Percentiles rank a stretch among this genome's conserved stretches.
Evolutionary conservation across 1,284 basidiomycete species (phyloP).

Genomic region (Volvariella volvacea): DNA sequence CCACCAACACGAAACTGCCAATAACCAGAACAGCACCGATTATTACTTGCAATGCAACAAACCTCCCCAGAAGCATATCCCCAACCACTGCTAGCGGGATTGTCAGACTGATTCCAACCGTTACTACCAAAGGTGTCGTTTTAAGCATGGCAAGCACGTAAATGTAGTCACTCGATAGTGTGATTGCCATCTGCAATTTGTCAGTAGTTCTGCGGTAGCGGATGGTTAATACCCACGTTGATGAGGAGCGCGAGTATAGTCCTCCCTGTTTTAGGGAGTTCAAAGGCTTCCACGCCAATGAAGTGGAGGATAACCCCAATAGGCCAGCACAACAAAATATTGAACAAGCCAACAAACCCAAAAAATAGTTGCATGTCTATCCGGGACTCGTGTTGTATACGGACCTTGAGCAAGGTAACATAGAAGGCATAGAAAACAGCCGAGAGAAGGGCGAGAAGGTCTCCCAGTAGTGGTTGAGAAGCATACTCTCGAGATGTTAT

Average conservation of each 20-base stretch:
- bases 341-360: slow-evolving; percentile 90
- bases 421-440: slow-evolving; percentile 90
- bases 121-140: slow-evolving; percentile 91
- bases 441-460: slow-evolving; percentile 74
- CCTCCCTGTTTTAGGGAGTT: slow-evolving; percentile 56
- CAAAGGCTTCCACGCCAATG: slow-evolving; percentile 70
- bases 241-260: slow-evolving; percentile 65
- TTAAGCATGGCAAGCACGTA: slow-evolving; percentile 95
- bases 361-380: slow-evolving; percentile 93
- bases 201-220: neutral
- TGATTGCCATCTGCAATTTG: slow-evolving; percentile 70
- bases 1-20: slow-evolving; percentile 60
- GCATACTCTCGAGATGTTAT: slow-evolving; percentile 13
- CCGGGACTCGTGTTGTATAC: slow-evolving; percentile 77
- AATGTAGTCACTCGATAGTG: slow-evolving; percentile 79
- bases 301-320: slow-evolving; percentile 78
- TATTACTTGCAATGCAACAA: slow-evolving; percentile 50
- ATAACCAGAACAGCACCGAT: slow-evolving; percentile 65
- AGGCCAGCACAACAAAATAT: slow-evolving; percentile 78
- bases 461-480: slow-evolving; percentile 50
- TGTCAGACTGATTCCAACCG: slow-evolving; percentile 91
- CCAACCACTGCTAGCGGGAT: slow-evolving; percentile 86
- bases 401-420: slow-evolving; percentile 87
- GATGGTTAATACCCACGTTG: slow-evolving; percentile 51
- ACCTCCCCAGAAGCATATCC: slow-evolving; percentile 62